Evolutionary conservation across 768 basidiomycete species (phyloP), one percentile per base, ranked within the genome.

Genomic region (Rhodocollybia butyracea): DNA sequence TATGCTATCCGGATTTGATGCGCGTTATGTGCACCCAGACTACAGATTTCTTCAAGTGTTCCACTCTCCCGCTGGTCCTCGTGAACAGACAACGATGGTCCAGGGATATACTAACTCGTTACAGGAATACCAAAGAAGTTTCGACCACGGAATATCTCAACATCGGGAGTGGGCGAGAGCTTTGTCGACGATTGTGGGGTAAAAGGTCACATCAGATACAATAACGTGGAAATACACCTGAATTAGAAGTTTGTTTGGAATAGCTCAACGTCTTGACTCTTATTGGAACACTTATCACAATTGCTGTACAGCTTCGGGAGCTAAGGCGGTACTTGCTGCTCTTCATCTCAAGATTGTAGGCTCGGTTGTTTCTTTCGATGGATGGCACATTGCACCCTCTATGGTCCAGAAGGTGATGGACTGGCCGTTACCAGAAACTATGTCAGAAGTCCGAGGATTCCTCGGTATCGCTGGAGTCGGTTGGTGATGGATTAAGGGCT

Each of bases 21-120:
- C 67, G 0, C 55, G 67, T 0, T 48, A 50, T 0, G 60, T 76
- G 0, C 61, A 62, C 0, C 56, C 55, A 2, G 54, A 54, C 0
- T 76, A 65, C 0, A 43, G 64, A 0, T 68, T 73, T 19, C 55
- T 75, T 0, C 74, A 72, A 0, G 70, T 65, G 0, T 76, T 73
- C 50, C 59, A 65, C 46, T 64, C 60, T 0, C 63, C 65, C 0
- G 41, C 64, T 1, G 68, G 72, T 0, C 57, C 66, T 0, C 24
- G 60, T 1, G 61, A 64, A 0, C 60, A 70, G 0, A 60, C 57
- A 0, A 60, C 61, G 0, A 42, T 76, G 0, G 69, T 69, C 0
- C 69, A 70, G 64, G 75, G 74, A 0, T 66, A 60, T 27, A 71
- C 71, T 3, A 74, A 75, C 39, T 61, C 63, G 0, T 60, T 71